These are phyloP conservation scores for Picea sitchensis DNA, from an alignment of 75 land plant species.

Conservation along the genomic window DNA sequence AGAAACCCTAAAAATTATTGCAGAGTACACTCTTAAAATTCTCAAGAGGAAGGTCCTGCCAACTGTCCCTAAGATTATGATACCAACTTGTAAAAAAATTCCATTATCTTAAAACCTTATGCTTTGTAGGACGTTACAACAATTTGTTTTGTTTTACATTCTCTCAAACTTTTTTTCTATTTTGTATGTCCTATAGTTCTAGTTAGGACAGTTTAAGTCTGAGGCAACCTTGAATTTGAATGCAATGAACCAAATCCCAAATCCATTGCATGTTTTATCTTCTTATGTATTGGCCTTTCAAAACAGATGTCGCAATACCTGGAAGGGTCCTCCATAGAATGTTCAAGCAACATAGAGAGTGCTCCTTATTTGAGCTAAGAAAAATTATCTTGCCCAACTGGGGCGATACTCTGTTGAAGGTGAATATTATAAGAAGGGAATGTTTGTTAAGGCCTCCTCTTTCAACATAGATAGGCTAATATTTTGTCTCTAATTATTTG, in stretches of 20 bases:
- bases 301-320: conserved; percentile 8
- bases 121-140: neutral
- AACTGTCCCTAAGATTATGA: conserved; percentile 94
- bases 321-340: conserved; percentile 80
- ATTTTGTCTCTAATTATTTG: too few species aligned
- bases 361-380: too few species aligned
- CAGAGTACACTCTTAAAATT: conserved; percentile 69
- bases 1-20: conserved; percentile 67
- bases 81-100: neutral
- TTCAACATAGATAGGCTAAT: too few species aligned
- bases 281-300: too few species aligned
- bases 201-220: conserved; percentile 92
- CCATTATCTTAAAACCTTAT: neutral
- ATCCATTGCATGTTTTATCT: too few species aligned
- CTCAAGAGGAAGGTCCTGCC: conserved; percentile 70
- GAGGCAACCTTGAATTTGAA: conserved; percentile 90
- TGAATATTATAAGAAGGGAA: too few species aligned
- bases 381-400: too few species aligned
- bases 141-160: neutral
- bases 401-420: too few species aligned
- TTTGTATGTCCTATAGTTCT: conserved; percentile 40
- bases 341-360: conserved; percentile 12
- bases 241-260: conserved; percentile 27
- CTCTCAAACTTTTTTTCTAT: neutral
- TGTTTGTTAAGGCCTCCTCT: too few species aligned